Evolutionary conservation across 805 yeast genomes (phyloP), one percentile per base, ranked within the genome.

Genomic region (Torulaspora maleeae): DNA sequence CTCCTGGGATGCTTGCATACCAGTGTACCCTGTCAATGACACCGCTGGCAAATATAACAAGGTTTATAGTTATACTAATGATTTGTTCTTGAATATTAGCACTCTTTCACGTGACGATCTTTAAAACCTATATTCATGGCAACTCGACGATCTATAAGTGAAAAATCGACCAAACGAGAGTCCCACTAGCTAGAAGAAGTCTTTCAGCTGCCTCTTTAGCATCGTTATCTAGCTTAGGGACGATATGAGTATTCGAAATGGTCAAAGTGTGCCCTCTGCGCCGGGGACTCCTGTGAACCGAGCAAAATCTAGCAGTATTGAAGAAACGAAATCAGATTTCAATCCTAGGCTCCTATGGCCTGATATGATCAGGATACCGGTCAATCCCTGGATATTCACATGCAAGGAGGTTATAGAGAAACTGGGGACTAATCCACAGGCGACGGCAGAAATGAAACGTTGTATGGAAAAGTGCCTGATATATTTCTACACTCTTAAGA

Each of bases 271-370:
- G 17, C 7, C 16, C 27, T 22, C 16, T 19, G 15, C 30, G 11
- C 37, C 16, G 20, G 32, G 11, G 24, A 10, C 20, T 10, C 30
- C 37, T 28, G 25, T 30, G 36, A 27, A 22, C 15, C 43, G 36
- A 15, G 13, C 36, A 22, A 39, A 22, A 20, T 10, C 36, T 9
- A 32, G 33, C 24, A 37, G 22, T 16, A 10, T n/a, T 11, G 37
- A 33, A 6, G 37, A 33, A 15, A 30, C 16, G 5, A 39, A 29
- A 30, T 7, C 44, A n/a, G 48, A 43, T 34, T 60, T 60, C 44
- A 66, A 64, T 42, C 34, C 63, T 10, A 50, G 68, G 38, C 32
- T 57, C 4, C 48, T 63, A 19, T 66, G 70, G 70, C 70, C 70
- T 2, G 67, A 64, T 49, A 54, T 63, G 27, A 62, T 66, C 13